phyloP scores from a whole-genome alignment of 2,329 filamentous ascomycete genomes.

The Penicillium sp. region DNA sequence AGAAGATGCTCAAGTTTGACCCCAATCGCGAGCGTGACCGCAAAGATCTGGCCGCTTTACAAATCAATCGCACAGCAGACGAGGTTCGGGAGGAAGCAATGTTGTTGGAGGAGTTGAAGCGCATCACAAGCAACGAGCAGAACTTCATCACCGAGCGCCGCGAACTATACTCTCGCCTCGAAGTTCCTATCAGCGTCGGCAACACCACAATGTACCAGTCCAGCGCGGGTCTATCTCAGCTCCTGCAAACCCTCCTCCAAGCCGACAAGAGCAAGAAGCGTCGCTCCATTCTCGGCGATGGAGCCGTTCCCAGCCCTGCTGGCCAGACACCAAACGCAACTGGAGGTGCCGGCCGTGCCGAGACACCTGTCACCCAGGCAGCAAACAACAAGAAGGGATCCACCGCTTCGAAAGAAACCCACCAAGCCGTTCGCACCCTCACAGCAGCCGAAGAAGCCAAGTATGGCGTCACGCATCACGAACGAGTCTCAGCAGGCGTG shows the following conservation, averaged over 20 bases:
- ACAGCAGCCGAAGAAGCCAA: conserved; percentile 72
- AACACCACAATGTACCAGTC: conserved; percentile 78
- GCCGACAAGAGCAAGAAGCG: conserved; percentile 90
- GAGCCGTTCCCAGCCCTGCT: conserved; percentile 50
- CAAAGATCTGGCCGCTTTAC: conserved; percentile 80
- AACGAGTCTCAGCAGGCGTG: conserved; percentile 81
- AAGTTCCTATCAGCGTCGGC: conserved; percentile 71
- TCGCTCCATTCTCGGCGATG: conserved; percentile 68
- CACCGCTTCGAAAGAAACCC: conserved; percentile 33
- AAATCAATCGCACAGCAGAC: conserved; percentile 76
- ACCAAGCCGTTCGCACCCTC: conserved; percentile 68
- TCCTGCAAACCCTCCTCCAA: conserved; percentile 79
- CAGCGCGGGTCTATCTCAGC: conserved; percentile 73
- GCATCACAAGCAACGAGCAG: conserved; percentile 84
- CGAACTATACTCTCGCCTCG: conserved; percentile 83
- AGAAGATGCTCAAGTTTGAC: conserved; percentile 85
- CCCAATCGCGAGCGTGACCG: conserved; percentile 74
- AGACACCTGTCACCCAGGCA: conserved; percentile 36
- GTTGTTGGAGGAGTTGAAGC: conserved; percentile 83
- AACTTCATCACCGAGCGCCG: conserved; percentile 83
- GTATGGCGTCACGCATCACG: conserved; percentile 83
- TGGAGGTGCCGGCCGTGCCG: conserved; percentile 39
- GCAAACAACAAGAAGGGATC: conserved; percentile 40
- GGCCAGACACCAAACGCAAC: conserved; percentile 53
- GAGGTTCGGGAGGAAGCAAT: conserved; percentile 92